A percentile compares a stretch with the other conserved stretches of the same genome.
Evolutionary conservation across 805 yeast species (phyloP).

Genomic region (Candida pini): DNA sequence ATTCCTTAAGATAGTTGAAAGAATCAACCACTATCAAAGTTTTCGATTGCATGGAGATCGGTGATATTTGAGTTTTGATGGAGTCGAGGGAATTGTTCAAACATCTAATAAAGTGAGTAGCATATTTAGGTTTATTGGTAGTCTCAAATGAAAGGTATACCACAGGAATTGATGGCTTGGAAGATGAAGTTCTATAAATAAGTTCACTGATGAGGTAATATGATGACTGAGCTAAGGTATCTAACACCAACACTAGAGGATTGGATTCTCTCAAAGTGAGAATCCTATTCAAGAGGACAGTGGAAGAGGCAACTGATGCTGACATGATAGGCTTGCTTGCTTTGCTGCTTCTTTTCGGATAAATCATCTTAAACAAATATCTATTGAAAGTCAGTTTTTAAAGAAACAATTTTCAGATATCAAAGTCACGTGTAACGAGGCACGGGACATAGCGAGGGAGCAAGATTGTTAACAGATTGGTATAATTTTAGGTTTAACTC

Average conservation of each 20-base stretch:
- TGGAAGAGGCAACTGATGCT: constrained; percentile 25
- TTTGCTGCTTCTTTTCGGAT: no score
- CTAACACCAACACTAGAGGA: constrained; percentile 67
- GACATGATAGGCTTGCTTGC: constrained; percentile 20
- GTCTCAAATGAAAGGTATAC: constrained; percentile 70
- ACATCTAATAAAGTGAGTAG: constrained; percentile 45
- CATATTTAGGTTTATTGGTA: constrained; percentile 42
- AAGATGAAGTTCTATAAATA: constrained; percentile 35
- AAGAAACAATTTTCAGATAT: no score
- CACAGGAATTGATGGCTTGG: no score
- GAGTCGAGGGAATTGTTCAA: no score
- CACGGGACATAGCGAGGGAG: no score
- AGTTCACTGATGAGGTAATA: constrained; percentile 53
- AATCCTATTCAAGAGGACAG: constrained; percentile 63
- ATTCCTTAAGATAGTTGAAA: constrained; percentile 49
- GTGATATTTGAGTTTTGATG: no score
- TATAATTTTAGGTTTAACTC: no score
- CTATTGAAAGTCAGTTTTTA: no score
- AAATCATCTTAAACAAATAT: no score
- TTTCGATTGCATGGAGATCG: no score
- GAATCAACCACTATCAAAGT: constrained; percentile 60
- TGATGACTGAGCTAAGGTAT: constrained; percentile 68
- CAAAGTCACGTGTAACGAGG: no score
- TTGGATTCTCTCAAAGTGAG: constrained; percentile 66
- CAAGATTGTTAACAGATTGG: no score